Percentiles rank a stretch among this genome's conserved stretches.
These are phyloP conservation scores for Trypanosoma boissoni DNA, from an alignment of 208 protist genomes.

Conservation along the genomic window DNA sequence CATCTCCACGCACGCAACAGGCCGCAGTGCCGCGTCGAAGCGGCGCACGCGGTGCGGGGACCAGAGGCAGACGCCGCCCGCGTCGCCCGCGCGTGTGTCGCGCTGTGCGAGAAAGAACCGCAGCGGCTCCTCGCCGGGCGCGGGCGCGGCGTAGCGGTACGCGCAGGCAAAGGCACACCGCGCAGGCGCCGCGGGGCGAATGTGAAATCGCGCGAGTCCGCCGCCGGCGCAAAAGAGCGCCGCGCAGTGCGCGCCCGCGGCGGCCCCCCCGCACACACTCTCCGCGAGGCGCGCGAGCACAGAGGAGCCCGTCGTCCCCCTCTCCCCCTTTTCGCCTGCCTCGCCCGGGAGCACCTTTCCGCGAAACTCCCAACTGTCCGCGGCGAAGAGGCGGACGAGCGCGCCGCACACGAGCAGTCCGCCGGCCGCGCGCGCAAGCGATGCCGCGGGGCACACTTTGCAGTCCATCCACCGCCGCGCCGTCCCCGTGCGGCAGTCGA, in stretches of 20 bases:
- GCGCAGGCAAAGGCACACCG: constrained; percentile 21
- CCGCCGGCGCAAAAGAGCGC: constrained; percentile 36
- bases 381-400: constrained; percentile 61
- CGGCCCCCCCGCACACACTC: constrained; percentile 23
- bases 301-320: constrained; percentile 8
- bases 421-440: constrained; percentile 23
- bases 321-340: too few relatives aligned
- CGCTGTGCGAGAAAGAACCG: too few relatives aligned
- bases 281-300: constrained; percentile 18
- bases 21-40: constrained; percentile 13
- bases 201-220: constrained; percentile 23
- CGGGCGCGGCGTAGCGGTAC: constrained; percentile 26
- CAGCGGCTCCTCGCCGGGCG: constrained; percentile 20
- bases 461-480: constrained; percentile 88
- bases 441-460: constrained; percentile 55
- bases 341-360: constrained; percentile 53
- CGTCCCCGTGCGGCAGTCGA: constrained; percentile 50
- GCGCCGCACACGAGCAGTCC: constrained; percentile 58
- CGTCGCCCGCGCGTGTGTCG: not conserved
- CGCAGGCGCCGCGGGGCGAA: not conserved
- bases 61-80: constrained; percentile 29
- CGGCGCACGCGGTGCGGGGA: constrained; percentile 24
- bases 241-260: constrained; percentile 4
- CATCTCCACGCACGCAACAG: constrained; percentile 13
- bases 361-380: constrained; percentile 65